A percentile compares a stretch with the other conserved stretches of the same genome.
phyloP scores from a whole-genome alignment of 2,329 filamentous ascomycete genomes.

The Paecilomyces formosus region DNA sequence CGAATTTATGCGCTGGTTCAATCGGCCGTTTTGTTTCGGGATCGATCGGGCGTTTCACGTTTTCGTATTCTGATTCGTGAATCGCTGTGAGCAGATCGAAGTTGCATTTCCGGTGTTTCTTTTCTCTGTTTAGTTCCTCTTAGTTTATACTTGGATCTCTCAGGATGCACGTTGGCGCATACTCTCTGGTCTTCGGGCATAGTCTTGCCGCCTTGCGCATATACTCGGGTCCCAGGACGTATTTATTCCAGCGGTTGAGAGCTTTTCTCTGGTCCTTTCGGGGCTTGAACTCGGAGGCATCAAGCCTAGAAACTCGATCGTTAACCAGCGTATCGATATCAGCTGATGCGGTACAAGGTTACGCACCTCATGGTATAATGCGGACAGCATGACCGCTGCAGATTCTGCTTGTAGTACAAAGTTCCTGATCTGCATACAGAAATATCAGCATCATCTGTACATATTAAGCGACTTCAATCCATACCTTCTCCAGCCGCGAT shows the following conservation, averaged over 20 bases:
- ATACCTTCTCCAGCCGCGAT: constrained; percentile 44
- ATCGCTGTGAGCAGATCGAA: constrained; percentile 37
- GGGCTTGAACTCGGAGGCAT: constrained; percentile 36
- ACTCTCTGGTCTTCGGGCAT: constrained; percentile 39
- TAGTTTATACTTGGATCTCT: not conserved
- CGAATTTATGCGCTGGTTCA: constrained; percentile 43
- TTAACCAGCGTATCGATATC: not conserved
- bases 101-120: constrained; percentile 32
- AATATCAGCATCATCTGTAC: constrained; percentile 3
- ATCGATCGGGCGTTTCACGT: constrained; percentile 36
- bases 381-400: constrained; percentile 76
- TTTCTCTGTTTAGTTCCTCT: constrained; percentile 27
- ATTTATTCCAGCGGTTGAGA: constrained; percentile 42
- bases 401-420: constrained; percentile 47
- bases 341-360: not conserved
- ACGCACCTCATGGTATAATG: constrained; percentile 55
- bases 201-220: constrained; percentile 38
- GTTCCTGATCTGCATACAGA: constrained; percentile 34
- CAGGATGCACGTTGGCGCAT: constrained; percentile 1
- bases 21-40: constrained; percentile 36
- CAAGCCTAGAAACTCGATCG: constrained; percentile 22
- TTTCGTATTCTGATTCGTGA: constrained; percentile 38
- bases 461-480: constrained; percentile 1
- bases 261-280: constrained; percentile 40
- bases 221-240: constrained; percentile 41